phyloP scores from a whole-genome alignment of 352 stramenopile species.

The Phytopythium cucurbitacearum region DNA sequence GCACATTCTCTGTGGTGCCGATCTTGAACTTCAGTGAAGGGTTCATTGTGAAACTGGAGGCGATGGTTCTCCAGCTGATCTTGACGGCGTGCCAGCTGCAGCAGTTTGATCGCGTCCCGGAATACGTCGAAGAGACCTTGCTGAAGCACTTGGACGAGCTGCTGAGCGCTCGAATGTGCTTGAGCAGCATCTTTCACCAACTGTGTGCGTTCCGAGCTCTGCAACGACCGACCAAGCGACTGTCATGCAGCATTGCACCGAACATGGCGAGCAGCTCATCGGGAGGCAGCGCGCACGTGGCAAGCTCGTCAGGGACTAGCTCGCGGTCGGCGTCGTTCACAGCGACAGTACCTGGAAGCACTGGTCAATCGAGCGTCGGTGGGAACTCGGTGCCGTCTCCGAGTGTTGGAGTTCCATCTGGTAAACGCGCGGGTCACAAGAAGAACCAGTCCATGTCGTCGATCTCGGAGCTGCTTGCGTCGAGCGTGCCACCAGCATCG shows the following conservation, averaged over 20 bases:
- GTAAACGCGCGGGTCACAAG: slow-evolving; percentile 75
- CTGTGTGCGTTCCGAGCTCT: slow-evolving; percentile 60
- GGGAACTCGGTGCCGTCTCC: slow-evolving; percentile 15
- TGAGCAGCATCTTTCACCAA: slow-evolving; percentile 73
- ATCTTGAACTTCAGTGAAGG: slow-evolving; percentile 82
- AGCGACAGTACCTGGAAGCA: slow-evolving; percentile 16
- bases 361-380: slow-evolving; percentile 10
- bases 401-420: slow-evolving; percentile 17
- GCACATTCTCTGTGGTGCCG: slow-evolving; percentile 64
- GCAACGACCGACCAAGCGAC: slow-evolving; percentile 33
- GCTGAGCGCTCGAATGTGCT: slow-evolving; percentile 64
- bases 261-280: slow-evolving; percentile 18
- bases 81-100: slow-evolving; percentile 73
- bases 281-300: slow-evolving; percentile 18
- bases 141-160: slow-evolving; percentile 69
- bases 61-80: slow-evolving; percentile 66
- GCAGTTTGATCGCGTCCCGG: slow-evolving; percentile 66
- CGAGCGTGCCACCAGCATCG: slow-evolving; percentile 31
- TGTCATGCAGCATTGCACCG: slow-evolving; percentile 12
- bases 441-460: slow-evolving; percentile 89
- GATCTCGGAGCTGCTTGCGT: slow-evolving; percentile 78
- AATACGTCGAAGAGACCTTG: slow-evolving; percentile 70
- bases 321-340: slow-evolving; percentile 39
- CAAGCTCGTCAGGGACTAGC: slow-evolving; percentile 25
- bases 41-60: slow-evolving; percentile 66